A percentile compares a stretch with the other conserved stretches of the same genome.
phyloP scores from a whole-genome alignment of 495 filamentous ascomycete genomes.

The Xylaria sp. region DNA sequence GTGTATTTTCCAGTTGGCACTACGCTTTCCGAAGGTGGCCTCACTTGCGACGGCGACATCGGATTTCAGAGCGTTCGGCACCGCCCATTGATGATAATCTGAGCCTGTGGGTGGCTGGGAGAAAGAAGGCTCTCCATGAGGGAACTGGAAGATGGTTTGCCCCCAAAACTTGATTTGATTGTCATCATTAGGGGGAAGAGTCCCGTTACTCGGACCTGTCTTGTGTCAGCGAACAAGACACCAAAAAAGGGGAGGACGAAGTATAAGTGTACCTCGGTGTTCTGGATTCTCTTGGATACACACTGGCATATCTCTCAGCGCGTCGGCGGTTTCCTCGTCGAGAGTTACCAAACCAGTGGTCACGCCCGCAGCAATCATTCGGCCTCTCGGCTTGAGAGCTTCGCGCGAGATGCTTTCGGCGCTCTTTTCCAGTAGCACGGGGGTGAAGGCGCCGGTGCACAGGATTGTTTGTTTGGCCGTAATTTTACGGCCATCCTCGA shows the following conservation, averaged over 20 bases:
- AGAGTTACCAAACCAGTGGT: conserved; percentile 54
- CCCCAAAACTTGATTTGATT: conserved; percentile 61
- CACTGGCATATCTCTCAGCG: conserved; percentile 45
- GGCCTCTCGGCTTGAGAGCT: conserved; percentile 55
- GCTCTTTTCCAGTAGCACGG: conserved; percentile 63
- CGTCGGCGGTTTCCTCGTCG: conserved; percentile 35
- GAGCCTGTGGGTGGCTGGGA: conserved; percentile 55
- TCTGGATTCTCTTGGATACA: conserved; percentile 42
- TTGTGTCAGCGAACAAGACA: neutral
- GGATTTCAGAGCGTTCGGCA: conserved; percentile 43
- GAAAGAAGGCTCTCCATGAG: conserved; percentile 50
- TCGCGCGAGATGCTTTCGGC: conserved; percentile 49
- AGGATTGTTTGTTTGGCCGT: conserved; percentile 58
- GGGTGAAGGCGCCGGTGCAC: conserved; percentile 65
- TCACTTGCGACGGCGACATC: conserved; percentile 40
- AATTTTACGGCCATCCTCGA: conserved; percentile 47
- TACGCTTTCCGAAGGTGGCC: conserved; percentile 35
- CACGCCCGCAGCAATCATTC: conserved; percentile 64
- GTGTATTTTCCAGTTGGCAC: conserved; percentile 31
- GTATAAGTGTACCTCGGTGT: conserved; percentile 28
- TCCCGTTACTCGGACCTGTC: conserved; percentile 40
- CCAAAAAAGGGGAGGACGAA: neutral
- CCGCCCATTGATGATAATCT: conserved; percentile 58
- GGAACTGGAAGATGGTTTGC: conserved; percentile 60
- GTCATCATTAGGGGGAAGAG: conserved; percentile 46